Evolutionary conservation across 352 stramenopile genomes (phyloP).

Genomic region (Thalassiosira hispida): DNA sequence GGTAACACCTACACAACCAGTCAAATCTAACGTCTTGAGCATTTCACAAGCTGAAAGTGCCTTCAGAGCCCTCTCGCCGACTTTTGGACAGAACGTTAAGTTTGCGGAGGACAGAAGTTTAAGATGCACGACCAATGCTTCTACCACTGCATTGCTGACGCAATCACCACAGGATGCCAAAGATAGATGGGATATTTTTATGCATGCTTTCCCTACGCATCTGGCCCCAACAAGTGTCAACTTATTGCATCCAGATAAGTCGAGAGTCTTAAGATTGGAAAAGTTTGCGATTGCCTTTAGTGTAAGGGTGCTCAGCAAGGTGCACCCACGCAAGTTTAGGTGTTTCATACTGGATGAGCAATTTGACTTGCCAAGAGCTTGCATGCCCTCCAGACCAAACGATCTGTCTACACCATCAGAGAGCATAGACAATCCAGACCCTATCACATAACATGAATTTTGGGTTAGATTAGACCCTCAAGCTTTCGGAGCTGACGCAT

Average conservation of each 20-base stretch:
- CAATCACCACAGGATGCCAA: constrained; percentile 72
- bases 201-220: constrained; percentile 69
- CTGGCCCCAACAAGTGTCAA: constrained; percentile 86
- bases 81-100: constrained; percentile 64
- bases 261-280: constrained; percentile 80
- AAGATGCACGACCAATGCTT: constrained; percentile 44
- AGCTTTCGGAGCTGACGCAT: background rate
- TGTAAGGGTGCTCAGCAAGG: constrained; percentile 86
- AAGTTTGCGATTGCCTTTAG: constrained; percentile 87
- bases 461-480: background rate
- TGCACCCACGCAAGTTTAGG: constrained; percentile 85
- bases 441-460: constrained; percentile 13
- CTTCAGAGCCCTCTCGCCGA: constrained; percentile 56
- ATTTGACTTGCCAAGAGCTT: constrained; percentile 84
- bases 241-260: constrained; percentile 87
- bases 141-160: constrained; percentile 63
- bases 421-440: constrained; percentile 87
- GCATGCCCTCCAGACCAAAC: constrained; percentile 91
- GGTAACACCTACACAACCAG: constrained; percentile 82
- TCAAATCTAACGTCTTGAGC: constrained; percentile 57
- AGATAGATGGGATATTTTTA: constrained; percentile 38
- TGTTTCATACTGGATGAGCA: constrained; percentile 57
- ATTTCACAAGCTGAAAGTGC: constrained; percentile 59
- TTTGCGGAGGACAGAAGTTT: constrained; percentile 54
- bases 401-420: constrained; percentile 91